These are phyloP conservation scores for Lathyrus sativus DNA, from an alignment of 306 rosid genomes.

Conservation along the genomic window DNA sequence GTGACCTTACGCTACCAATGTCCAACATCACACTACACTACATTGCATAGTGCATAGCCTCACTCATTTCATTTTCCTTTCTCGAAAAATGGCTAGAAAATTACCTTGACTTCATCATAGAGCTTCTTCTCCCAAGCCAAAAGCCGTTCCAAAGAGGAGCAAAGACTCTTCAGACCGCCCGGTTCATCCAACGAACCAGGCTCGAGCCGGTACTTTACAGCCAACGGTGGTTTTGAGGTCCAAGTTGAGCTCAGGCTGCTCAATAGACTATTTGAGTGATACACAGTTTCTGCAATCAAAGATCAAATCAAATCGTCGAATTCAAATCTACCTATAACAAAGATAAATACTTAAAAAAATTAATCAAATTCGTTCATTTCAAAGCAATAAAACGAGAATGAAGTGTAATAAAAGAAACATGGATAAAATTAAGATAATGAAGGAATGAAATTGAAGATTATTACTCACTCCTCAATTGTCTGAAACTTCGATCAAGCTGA, in stretches of 20 bases:
- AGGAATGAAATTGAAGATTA: not conserved
- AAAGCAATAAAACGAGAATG: not conserved
- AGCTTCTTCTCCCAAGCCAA: conserved; percentile 99
- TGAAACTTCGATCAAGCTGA: conserved; percentile 87
- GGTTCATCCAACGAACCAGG: conserved; percentile 58
- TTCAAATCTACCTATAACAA: not conserved
- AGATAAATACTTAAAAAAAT: not conserved
- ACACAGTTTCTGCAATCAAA: conserved; percentile 80
- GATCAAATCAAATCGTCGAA: conserved; percentile 25
- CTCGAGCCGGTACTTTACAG: conserved; percentile 83
- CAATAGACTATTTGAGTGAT: conserved; percentile 84
- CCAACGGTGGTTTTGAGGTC: conserved; percentile 95
- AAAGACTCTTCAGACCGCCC: conserved; percentile 76
- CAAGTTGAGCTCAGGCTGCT: conserved; percentile 94
- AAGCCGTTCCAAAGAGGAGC: conserved; percentile 86
- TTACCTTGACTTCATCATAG: conserved; percentile 86
- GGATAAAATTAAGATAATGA: not conserved
- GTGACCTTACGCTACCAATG: conserved; percentile 53
- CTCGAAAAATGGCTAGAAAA: conserved; percentile 21
- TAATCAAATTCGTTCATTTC: conserved; percentile 25
- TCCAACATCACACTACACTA: conserved; percentile 26
- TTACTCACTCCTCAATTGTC: conserved; percentile 68
- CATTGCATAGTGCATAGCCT: conserved; percentile 29
- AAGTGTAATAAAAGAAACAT: not conserved
- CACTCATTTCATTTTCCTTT: conserved; percentile 30